Evolutionary conservation across 352 stramenopile species (phyloP).

Genomic region (Hyaloperonospora brassicae): DNA sequence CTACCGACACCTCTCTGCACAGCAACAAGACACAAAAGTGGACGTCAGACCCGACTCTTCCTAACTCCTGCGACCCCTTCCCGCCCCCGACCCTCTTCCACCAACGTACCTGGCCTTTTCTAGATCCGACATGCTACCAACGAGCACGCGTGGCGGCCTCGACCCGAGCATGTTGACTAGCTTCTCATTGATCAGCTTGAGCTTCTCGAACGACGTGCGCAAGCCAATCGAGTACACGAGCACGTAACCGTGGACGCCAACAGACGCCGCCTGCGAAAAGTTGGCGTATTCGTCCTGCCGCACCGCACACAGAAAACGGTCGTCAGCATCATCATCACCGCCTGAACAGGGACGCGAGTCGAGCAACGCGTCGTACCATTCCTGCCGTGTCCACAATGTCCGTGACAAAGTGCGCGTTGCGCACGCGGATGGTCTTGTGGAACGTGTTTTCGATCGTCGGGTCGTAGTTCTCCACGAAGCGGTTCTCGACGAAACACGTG

Average conservation of each 20-base stretch:
- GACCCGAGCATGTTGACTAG: constrained; percentile 92
- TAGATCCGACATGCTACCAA: constrained; percentile 93
- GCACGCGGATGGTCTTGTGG: constrained; percentile 93
- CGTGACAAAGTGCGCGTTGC: constrained; percentile 93
- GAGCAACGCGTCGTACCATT: constrained; percentile 53
- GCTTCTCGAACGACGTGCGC: constrained; percentile 90
- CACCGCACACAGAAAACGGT: not conserved
- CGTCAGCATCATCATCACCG: not conserved
- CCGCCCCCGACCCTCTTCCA: not conserved
- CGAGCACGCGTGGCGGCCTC: constrained; percentile 88
- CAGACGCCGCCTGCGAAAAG: constrained; percentile 91
- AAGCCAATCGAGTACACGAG: constrained; percentile 92
- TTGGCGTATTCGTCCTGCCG: constrained; percentile 92
- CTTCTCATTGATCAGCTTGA: constrained; percentile 92
- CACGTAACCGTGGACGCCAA: constrained; percentile 93
- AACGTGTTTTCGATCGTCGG: constrained; percentile 96
- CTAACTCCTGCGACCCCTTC: not conserved
- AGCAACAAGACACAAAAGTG: not conserved
- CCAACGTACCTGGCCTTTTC: constrained; percentile 74
- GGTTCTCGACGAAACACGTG: constrained; percentile 91
- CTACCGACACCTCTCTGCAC: constrained; percentile 62
- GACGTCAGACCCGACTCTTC: constrained; percentile 3
- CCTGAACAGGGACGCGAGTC: too few relatives aligned
- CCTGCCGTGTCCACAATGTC: constrained; percentile 96
- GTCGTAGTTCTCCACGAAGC: constrained; percentile 90